Base-by-base conservation (phyloP, 1,139 yeast genomes). In the Lodderomyces elongisporus region DNA sequence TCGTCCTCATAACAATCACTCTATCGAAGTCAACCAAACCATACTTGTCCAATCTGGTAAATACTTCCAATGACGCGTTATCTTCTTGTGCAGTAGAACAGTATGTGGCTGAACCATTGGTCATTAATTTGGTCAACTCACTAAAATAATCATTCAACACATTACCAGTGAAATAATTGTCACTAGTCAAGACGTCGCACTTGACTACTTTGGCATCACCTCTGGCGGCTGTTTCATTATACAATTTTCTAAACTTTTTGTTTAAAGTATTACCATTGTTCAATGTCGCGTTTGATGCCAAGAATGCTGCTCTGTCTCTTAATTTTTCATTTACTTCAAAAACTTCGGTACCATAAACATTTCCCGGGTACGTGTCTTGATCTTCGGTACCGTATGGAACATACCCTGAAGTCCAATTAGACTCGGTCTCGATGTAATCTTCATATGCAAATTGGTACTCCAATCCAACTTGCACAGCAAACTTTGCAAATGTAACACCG, bases 51-150 rank as follows among this genome's bases (percentile, higher is more conserved):
- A 73, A 66, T 58, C 85, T 71, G 27, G 74, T 50, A 39, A 78
- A 56, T 3, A 78, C 76, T 52, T 78, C 82, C 47, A 78, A 67
- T 9, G 80, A 65, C 22, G 85, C 85, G 49, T 77, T 75, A 51
- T 79, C 85, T 55, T 79, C 85, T 55, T 77, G 83, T 35, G 81
- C 83, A 31, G 82, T 74, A 22, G 79, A 53, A 54, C 83, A 75
- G 60, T 77, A 79, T 20, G 57, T 59, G 16, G 77, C 81, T 30
- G 80, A 66, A 31, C 77, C 78, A 47, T 79, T 79, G 41, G 83
- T 71, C 53, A 77, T 55, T 43, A 76, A 48, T 18, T 48, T 42
- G 22, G 80, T 66, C 48, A 61, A 72, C 49, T 64, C 62, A 21
- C 65, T 51, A 49, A 76, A 75, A 45, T 74, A 62, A 46, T 74